These are phyloP conservation scores for Paraglomus occultum DNA, from an alignment of 192 early-diverging fungal species.

Conservation along the genomic window DNA sequence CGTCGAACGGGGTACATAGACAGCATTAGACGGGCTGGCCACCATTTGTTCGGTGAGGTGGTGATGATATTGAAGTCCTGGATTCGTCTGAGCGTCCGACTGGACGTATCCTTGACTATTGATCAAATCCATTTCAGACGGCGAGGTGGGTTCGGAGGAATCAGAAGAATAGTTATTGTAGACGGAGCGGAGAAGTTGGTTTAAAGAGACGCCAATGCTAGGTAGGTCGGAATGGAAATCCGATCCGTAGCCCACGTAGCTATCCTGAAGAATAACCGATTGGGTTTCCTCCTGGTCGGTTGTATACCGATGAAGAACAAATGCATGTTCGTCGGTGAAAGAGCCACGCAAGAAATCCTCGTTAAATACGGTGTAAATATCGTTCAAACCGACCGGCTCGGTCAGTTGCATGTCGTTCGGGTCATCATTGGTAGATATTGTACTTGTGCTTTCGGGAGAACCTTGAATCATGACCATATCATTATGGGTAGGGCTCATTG, in stretches of 20 bases:
- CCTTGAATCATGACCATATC: too few species aligned
- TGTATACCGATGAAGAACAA: conserved; percentile 44
- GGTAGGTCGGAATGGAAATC: too few species aligned
- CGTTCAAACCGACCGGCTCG: too few species aligned
- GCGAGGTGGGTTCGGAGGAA: conserved; percentile 15
- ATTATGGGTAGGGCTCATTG: too few species aligned
- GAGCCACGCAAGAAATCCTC: too few species aligned
- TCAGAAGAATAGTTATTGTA: not conserved
- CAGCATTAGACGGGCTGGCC: conserved; percentile 7
- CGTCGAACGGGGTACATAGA: conserved; percentile 17
- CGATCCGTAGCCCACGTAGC: conserved; percentile 30
- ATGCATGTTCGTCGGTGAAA: not conserved
- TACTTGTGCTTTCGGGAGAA: too few species aligned
- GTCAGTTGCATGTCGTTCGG: too few species aligned
- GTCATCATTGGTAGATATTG: too few species aligned
- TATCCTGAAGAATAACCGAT: conserved; percentile 37
- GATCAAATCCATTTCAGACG: conserved; percentile 8
- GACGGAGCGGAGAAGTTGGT: too few species aligned
- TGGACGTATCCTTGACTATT: not conserved
- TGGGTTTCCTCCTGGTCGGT: conserved; percentile 43
- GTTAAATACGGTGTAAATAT: too few species aligned
- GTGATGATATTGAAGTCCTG: not conserved
- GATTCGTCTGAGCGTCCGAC: too few species aligned
- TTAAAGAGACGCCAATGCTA: too few species aligned
- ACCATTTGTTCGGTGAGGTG: not conserved